Evolutionary conservation across 306 rosid species (phyloP).

Genomic region (Casuarina glauca): DNA sequence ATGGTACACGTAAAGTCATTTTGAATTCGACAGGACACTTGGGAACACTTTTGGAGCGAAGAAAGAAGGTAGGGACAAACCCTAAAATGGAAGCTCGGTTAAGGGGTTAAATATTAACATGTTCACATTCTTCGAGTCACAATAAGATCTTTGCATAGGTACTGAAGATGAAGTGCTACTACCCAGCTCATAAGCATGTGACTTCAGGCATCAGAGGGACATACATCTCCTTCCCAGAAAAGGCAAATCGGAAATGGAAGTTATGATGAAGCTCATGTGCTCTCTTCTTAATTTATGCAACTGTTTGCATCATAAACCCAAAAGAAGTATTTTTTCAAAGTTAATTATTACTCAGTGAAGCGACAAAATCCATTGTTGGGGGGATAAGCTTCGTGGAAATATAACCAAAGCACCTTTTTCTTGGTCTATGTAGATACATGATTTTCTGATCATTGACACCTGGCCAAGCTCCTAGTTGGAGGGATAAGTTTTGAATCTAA

Average conservation of each 20-base stretch:
- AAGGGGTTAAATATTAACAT: background rate
- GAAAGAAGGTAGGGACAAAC: background rate
- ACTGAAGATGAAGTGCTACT: background rate
- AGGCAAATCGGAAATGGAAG: background rate
- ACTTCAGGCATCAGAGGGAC: slow-evolving; percentile 11
- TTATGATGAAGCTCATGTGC: slow-evolving; percentile 53
- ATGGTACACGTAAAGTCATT: background rate
- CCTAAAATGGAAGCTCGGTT: background rate
- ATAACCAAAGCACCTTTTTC: slow-evolving; percentile 21
- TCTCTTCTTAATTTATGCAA: slow-evolving; percentile 37
- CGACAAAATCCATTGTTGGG: slow-evolving; percentile 37
- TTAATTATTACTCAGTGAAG: slow-evolving; percentile 32
- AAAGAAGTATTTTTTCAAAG: slow-evolving; percentile 23
- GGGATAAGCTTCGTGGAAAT: slow-evolving; percentile 21
- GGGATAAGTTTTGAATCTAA: slow-evolving; percentile 11
- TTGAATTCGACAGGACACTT: background rate
- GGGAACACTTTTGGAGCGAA: background rate
- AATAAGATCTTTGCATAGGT: background rate
- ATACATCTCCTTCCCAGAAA: slow-evolving; percentile 25
- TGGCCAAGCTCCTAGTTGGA: slow-evolving; percentile 35
- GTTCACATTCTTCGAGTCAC: background rate
- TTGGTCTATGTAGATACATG: slow-evolving; percentile 43
- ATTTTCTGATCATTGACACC: slow-evolving; percentile 77
- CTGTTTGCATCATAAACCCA: slow-evolving; percentile 26
- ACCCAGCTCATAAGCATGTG: slow-evolving; percentile 10